A percentile compares a stretch with the other conserved stretches of the same genome.
These are phyloP conservation scores for Penicillium freii DNA, from an alignment of 2,329 filamentous ascomycete species.

Conservation along the genomic window DNA sequence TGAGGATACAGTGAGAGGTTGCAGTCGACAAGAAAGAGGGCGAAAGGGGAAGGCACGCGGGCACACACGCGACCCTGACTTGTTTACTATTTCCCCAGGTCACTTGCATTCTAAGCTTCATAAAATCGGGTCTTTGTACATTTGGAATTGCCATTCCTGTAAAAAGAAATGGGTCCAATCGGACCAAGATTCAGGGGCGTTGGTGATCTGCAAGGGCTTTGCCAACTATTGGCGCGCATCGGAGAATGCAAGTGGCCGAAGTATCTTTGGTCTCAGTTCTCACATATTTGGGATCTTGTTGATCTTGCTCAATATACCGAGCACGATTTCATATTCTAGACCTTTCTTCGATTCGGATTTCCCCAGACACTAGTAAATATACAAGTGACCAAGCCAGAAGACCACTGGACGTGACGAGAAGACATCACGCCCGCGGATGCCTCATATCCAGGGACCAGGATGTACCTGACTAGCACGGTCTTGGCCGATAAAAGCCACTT, in stretches of 20 bases:
- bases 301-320: not conserved
- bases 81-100: not conserved
- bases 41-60: slow-evolving; percentile 5
- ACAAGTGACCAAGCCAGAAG: slow-evolving; percentile 6
- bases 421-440: not conserved
- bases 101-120: slow-evolving; percentile 1
- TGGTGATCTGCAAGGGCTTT: slow-evolving; percentile 14
- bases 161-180: not conserved
- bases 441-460: not conserved
- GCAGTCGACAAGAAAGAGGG: slow-evolving; percentile 6
- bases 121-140: not conserved
- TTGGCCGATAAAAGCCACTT: not conserved
- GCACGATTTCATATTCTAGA: not conserved
- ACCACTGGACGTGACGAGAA: not conserved
- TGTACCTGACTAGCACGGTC: not conserved
- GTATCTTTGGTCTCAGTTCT: not conserved
- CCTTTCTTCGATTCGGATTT: not conserved
- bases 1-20: slow-evolving; percentile 8
- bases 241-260: slow-evolving; percentile 7
- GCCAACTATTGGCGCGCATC: slow-evolving; percentile 8
- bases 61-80: slow-evolving; percentile 6
- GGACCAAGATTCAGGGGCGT: slow-evolving; percentile 3
- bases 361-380: not conserved
- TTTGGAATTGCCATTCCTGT: not conserved
- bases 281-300: not conserved